Conservation (phyloP, 148 eudicot genomes). For the Amaranthus cruentus region DNA sequence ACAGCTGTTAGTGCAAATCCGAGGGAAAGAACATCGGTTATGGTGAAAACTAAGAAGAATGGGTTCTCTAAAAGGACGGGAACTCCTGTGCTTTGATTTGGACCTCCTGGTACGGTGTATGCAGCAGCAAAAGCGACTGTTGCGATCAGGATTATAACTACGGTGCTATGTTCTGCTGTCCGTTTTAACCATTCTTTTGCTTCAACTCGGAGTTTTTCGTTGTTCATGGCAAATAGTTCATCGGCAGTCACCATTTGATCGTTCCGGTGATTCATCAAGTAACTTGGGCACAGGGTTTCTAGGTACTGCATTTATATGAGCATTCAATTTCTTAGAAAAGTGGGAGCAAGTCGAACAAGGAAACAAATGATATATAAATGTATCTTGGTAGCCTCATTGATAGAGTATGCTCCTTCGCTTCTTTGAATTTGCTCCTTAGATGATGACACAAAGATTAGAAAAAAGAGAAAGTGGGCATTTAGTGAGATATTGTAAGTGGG, state of each 20-base stretch:
- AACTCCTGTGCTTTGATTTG: background rate
- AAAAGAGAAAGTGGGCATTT: too few relatives aligned
- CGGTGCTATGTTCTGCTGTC: conserved; percentile 4
- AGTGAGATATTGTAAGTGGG: too few relatives aligned
- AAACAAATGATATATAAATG: too few relatives aligned
- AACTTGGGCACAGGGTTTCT: background rate
- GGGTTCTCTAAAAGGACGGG: conserved; percentile 12
- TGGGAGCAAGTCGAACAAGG: too few relatives aligned
- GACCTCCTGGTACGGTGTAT: conserved; percentile 14
- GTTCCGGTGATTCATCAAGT: conserved; percentile 3
- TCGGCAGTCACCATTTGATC: conserved; percentile 2
- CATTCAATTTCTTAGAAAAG: background rate
- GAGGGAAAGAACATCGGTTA: conserved; percentile 8
- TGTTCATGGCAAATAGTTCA: conserved; percentile 9
- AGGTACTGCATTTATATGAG: background rate
- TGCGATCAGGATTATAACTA: background rate
- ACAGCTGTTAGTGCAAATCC: conserved; percentile 2
- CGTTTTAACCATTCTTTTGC: conserved; percentile 8
- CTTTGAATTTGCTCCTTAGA: too few relatives aligned
- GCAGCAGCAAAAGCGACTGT: conserved; percentile 19
- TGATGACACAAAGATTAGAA: too few relatives aligned
- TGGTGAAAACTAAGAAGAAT: conserved; percentile 13
- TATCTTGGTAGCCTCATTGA: too few relatives aligned
- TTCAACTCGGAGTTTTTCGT: background rate
- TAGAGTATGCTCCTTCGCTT: too few relatives aligned